These are phyloP conservation scores for Bipolaris victoriae DNA, from an alignment of 2,329 filamentous ascomycete species.

Conservation along the genomic window DNA sequence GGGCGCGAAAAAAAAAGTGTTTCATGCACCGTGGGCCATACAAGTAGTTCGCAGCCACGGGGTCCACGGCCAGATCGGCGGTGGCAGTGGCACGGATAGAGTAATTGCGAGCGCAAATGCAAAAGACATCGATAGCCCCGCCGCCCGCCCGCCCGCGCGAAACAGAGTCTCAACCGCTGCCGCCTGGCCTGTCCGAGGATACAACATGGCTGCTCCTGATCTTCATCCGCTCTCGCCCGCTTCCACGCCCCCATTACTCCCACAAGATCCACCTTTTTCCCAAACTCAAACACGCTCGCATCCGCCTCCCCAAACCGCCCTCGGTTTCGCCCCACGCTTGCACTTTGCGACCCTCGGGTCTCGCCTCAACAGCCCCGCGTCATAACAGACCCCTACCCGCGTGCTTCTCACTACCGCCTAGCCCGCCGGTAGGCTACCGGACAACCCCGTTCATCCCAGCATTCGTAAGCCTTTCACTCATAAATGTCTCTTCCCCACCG, in stretches of 20 bases:
- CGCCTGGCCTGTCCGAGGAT: slow-evolving; percentile 5
- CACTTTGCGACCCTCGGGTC: slow-evolving; percentile 11
- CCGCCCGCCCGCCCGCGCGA: slow-evolving; percentile 9
- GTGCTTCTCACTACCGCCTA: slow-evolving; percentile 26
- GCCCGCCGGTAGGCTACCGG: slow-evolving; percentile 20
- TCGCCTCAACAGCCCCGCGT: slow-evolving; percentile 27
- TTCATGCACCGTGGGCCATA: slow-evolving; percentile 15
- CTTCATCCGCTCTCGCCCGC: neutral
- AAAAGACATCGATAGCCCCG: slow-evolving; percentile 10
- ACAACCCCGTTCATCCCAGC: slow-evolving; percentile 15
- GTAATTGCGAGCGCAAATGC: neutral
- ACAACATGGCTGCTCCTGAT: slow-evolving; percentile 9
- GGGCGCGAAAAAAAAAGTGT: slow-evolving; percentile 19
- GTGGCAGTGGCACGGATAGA: slow-evolving; percentile 7
- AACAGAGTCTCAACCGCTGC: slow-evolving; percentile 12
- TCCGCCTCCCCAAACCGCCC: neutral
- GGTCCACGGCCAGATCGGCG: slow-evolving; percentile 4
- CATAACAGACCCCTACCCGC: slow-evolving; percentile 19
- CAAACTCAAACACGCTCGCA: neutral
- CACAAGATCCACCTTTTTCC: too few relatives aligned
- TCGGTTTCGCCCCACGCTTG: slow-evolving; percentile 1
- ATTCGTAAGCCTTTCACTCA: slow-evolving; percentile 25
- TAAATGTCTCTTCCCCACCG: slow-evolving; percentile 21
- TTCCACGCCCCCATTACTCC: neutral
- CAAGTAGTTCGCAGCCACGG: slow-evolving; percentile 22